Evolutionary conservation across 192 early-diverging fungal species (phyloP), one percentile per base, ranked within the genome.

Genomic region (Haplosporangium gracile): DNA sequence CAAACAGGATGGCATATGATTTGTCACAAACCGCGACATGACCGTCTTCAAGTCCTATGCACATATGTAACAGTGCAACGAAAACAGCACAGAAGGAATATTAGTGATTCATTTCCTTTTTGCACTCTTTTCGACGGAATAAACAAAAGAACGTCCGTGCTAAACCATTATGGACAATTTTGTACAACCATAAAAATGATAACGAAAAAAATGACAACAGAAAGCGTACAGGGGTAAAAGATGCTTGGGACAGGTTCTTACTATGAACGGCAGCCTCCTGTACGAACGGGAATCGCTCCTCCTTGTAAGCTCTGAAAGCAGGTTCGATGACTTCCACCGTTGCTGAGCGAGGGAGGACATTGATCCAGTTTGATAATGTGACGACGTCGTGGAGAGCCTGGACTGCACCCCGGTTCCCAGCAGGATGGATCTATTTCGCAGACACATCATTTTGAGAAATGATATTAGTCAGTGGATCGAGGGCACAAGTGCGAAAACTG

Each of bases 371-470:
- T 40, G 81, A 75, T 22, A 82, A 68, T 7, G 42, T 16, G 3
- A 79, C 68, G 16, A 78, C 82, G 29, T 85, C 82, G 5, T 85
- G 82, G 55, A 85, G 68, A 1, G 73, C 82, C 4, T 22, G 55
- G 0, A 55, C 20, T 20, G 77, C 77, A 7, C 74, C 74, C 0
- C 13, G 32, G 26, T 29, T 51, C 38, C 60, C 51, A 4, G 72
- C 73, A n/a, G 79, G 79, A 32, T 75, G 72, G 3, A 81, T 42
- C 78, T 78, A 57, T 15, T 22, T 13, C 10, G 20, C 2, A 32
- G 53, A 24, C 22, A 36, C n/a, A 26, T 4, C 55, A 38, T n/a
- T 32, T 15, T 1, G n/a, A 53, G 24, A 5, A 13, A 38, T 2
- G 18, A 3, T 16, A 10, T 34, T 57, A 60, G n/a, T 20, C 43